Conservation (phyloP, 2,329 filamentous ascomycete genomes). For the Verticillium isaacii region DNA sequence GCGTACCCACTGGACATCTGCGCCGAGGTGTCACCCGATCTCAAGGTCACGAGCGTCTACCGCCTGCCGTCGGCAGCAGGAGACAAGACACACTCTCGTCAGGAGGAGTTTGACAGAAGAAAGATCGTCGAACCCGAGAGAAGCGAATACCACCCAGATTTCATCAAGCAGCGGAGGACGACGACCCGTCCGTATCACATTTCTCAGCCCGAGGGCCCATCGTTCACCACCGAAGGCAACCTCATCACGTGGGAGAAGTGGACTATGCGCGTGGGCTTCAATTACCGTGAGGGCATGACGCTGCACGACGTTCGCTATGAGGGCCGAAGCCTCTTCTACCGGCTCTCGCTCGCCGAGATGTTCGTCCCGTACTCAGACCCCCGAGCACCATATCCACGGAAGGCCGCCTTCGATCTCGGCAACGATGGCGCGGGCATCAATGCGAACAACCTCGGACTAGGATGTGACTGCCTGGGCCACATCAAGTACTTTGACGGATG, state of each 20-base stretch:
- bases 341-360: constrained; percentile 66
- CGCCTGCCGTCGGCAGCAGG: constrained; percentile 36
- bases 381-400: constrained; percentile 58
- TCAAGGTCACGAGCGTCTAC: constrained; percentile 45
- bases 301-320: constrained; percentile 66
- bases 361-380: constrained; percentile 64
- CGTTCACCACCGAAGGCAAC: constrained; percentile 37
- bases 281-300: constrained; percentile 63
- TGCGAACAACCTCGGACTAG: constrained; percentile 61
- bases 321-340: constrained; percentile 61
- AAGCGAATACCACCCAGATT: constrained; percentile 25
- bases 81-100: constrained; percentile 28
- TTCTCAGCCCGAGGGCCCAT: constrained; percentile 29
- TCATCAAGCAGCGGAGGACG: constrained; percentile 16
- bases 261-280: constrained; percentile 65
- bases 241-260: constrained; percentile 58
- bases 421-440: constrained; percentile 60
- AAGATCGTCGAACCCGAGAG: constrained; percentile 29
- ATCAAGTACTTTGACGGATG: constrained; percentile 40
- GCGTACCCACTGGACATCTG: constrained; percentile 51
- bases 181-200: constrained; percentile 33
- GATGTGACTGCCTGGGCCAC: constrained; percentile 64
- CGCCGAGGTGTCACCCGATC: constrained; percentile 43
- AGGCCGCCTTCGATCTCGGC: constrained; percentile 67
- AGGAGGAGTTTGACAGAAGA: constrained; percentile 31